phyloP scores from a whole-genome alignment of 805 yeast genomes.

The Dipodascus geniculatus region DNA sequence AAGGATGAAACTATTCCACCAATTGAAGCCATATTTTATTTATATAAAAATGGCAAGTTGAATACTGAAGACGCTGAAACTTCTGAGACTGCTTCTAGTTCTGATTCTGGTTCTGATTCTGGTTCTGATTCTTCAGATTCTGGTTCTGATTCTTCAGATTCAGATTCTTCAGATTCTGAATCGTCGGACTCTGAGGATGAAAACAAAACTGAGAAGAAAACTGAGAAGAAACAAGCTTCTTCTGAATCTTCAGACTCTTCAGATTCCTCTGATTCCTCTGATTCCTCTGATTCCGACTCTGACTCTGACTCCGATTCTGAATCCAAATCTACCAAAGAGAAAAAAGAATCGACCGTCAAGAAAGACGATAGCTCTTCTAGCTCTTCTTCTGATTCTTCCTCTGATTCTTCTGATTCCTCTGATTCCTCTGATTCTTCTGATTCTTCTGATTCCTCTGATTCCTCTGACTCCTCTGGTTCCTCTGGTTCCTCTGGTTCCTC shows the following conservation, averaged over 20 bases:
- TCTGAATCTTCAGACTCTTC: conserved; percentile 4
- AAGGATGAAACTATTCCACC: conserved; percentile 12
- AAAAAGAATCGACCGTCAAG: too few relatives aligned
- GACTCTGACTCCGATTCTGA: conserved; percentile 11
- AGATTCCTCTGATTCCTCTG: conserved; percentile 4
- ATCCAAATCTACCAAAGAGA: conserved; percentile 11
- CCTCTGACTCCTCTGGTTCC: conserved; percentile 1
- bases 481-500: conserved; percentile 4
- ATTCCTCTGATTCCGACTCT: conserved; percentile 9
- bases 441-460: not conserved
- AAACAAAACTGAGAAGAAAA: not conserved
- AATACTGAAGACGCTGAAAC: conserved; percentile 6
- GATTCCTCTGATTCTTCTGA: conserved; percentile 1
- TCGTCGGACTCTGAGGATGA: conserved; percentile 2
- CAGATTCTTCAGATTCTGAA: conserved; percentile 10
- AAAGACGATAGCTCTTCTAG: too few relatives aligned
- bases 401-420: conserved; percentile 12
- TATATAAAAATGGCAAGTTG: conserved; percentile 16
- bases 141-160: conserved; percentile 10
- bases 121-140: conserved; percentile 20
- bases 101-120: conserved; percentile 19
- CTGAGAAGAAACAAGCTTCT: conserved; percentile 6
- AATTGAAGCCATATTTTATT: conserved; percentile 21
- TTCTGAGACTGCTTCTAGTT: conserved; percentile 9
- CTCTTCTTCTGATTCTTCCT: conserved; percentile 5